Percentiles rank a stretch among this genome's conserved stretches.
These are phyloP conservation scores for Trichocomaceae sp. DNA, from an alignment of 2,329 filamentous ascomycete species.

Conservation along the genomic window DNA sequence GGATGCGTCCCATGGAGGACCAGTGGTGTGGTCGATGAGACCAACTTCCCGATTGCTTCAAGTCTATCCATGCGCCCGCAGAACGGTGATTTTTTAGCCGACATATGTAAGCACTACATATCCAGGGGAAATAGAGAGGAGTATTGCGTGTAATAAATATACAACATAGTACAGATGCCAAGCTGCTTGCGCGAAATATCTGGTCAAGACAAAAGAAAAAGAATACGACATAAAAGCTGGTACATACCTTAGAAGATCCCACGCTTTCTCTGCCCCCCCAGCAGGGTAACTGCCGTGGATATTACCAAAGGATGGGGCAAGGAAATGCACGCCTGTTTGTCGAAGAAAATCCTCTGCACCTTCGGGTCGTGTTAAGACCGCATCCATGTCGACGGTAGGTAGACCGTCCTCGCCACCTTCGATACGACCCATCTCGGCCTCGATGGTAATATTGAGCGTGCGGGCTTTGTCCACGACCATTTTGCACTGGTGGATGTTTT, in stretches of 20 bases:
- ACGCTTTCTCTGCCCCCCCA: slow-evolving; percentile 13
- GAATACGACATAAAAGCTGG: neutral
- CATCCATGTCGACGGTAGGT: neutral
- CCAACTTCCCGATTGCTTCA: too few species aligned
- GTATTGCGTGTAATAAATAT: too few species aligned
- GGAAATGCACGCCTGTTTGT: neutral
- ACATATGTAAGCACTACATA: neutral
- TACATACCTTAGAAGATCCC: slow-evolving; percentile 8
- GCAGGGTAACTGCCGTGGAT: slow-evolving; percentile 19
- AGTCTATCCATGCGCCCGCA: too few species aligned
- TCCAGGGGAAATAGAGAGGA: neutral
- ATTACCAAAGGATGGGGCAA: slow-evolving; percentile 5
- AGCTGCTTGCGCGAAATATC: too few species aligned
- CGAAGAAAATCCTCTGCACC: neutral
- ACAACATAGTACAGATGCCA: too few species aligned
- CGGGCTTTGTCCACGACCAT: neutral
- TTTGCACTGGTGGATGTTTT: neutral
- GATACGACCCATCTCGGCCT: slow-evolving; percentile 5
- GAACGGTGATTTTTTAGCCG: neutral
- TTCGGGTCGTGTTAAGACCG: neutral
- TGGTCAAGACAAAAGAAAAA: neutral
- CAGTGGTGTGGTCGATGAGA: slow-evolving; percentile 5
- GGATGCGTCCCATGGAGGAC: slow-evolving; percentile 21
- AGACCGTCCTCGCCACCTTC: neutral
- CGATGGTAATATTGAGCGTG: slow-evolving; percentile 2